Percentiles rank a stretch among this genome's conserved stretches.
Conservation (phyloP, 768 basidiomycete species). For the Leccinum arenicola region DNA sequence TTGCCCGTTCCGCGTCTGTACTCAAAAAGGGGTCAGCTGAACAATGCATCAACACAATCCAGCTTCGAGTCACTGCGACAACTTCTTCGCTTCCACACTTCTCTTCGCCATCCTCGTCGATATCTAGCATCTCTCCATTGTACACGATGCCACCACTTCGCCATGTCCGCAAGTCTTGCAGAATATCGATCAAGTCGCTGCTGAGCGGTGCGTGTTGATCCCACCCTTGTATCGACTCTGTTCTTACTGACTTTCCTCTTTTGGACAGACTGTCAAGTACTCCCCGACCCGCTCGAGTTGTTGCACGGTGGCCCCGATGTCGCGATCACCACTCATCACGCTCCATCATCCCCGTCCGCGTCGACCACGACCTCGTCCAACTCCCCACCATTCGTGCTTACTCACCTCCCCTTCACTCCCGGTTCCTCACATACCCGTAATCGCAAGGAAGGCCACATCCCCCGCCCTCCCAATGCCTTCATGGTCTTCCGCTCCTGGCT, state of each 20-base stretch:
- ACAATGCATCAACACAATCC: slow-evolving; percentile 3
- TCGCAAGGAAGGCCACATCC: slow-evolving; percentile 51
- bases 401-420: slow-evolving; percentile 27
- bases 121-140: background rate
- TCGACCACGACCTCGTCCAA: slow-evolving; percentile 15
- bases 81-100: background rate
- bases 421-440: slow-evolving; percentile 42
- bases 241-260: slow-evolving; percentile 36
- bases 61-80: background rate
- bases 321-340: slow-evolving; percentile 2
- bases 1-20: slow-evolving; percentile 20
- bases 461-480: slow-evolving; percentile 83
- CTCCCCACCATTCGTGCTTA: slow-evolving; percentile 20
- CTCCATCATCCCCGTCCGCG: slow-evolving; percentile 9
- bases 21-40: slow-evolving; percentile 31
- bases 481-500: slow-evolving; percentile 77
- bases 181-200: slow-evolving; percentile 41
- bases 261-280: slow-evolving; percentile 29
- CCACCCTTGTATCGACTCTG: slow-evolving; percentile 15
- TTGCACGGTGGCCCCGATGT: slow-evolving; percentile 21
- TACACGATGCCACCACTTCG: slow-evolving; percentile 32
- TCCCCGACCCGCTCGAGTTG: slow-evolving; percentile 19
- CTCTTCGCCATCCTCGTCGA: slow-evolving; percentile 2
- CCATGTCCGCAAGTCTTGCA: slow-evolving; percentile 41
- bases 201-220: slow-evolving; percentile 30